A percentile compares a stretch with the other conserved stretches of the same genome.
These are phyloP conservation scores for Cryptococcus jaspeensis DNA, from an alignment of 1,284 basidiomycete species.

Conservation along the genomic window DNA sequence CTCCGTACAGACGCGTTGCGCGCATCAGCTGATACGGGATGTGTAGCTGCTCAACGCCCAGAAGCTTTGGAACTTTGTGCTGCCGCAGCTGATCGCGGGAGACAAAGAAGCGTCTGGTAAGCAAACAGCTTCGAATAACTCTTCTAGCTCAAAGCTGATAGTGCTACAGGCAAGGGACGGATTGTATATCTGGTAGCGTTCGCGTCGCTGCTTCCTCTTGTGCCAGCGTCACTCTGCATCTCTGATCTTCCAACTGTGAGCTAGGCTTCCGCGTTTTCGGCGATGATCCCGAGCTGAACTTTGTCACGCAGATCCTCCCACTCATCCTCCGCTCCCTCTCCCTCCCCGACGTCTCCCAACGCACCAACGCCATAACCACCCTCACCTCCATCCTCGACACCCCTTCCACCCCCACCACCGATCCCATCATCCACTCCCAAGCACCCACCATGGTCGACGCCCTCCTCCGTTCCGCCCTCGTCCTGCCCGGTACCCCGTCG, in stretches of 20 bases:
- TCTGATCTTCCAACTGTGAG: slow-evolving; percentile 66
- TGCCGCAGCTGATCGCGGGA: slow-evolving; percentile 72
- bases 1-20: background rate
- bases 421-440: background rate
- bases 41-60: slow-evolving; percentile 78
- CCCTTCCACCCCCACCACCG: slow-evolving; percentile 1
- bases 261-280: slow-evolving; percentile 9
- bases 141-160: slow-evolving; percentile 36
- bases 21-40: background rate
- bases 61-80: slow-evolving; percentile 70
- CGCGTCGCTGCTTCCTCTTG: slow-evolving; percentile 73
- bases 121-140: background rate
- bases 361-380: slow-evolving; percentile 76
- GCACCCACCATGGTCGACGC: slow-evolving; percentile 58
- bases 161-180: slow-evolving; percentile 53
- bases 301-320: slow-evolving; percentile 69
- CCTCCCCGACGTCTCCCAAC: slow-evolving; percentile 69
- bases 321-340: slow-evolving; percentile 81
- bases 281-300: slow-evolving; percentile 5
- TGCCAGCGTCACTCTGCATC: slow-evolving; percentile 72
- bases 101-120: slow-evolving; percentile 45
- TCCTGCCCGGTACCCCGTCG: slow-evolving; percentile 25
- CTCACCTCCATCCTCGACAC: slow-evolving; percentile 69
- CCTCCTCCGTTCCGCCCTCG: slow-evolving; percentile 62
- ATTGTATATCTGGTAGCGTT: slow-evolving; percentile 80